Evolutionary conservation across 1,139 yeast species (phyloP).

Genomic region (Suhomyces panamericanus): DNA sequence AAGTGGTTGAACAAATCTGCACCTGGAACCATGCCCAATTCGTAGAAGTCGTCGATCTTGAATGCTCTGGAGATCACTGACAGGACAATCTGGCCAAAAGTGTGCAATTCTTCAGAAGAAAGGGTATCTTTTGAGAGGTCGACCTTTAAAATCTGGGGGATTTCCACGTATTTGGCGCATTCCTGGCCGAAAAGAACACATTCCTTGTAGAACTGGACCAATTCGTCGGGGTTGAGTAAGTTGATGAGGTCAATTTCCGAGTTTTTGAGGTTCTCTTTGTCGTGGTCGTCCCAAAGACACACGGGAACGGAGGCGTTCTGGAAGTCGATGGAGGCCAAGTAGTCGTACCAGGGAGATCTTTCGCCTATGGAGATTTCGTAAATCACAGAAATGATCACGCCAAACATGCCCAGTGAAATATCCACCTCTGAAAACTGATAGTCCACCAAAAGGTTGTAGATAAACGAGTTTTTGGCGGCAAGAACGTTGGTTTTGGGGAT

Average conservation of each 20-base stretch:
- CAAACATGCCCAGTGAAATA: constrained; percentile 52
- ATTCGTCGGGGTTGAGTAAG: constrained; percentile 59
- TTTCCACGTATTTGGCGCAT: constrained; percentile 26
- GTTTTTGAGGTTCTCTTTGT: constrained; percentile 52
- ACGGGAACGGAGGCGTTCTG: constrained; percentile 50
- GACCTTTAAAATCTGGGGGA: constrained; percentile 40
- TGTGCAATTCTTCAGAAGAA: constrained; percentile 24
- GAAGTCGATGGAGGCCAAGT: constrained; percentile 56
- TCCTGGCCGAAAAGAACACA: constrained; percentile 51
- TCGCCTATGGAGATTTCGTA: constrained; percentile 59
- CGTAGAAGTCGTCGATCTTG: constrained; percentile 73
- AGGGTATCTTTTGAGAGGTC: background rate
- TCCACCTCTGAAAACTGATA: constrained; percentile 30
- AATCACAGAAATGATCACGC: constrained; percentile 65
- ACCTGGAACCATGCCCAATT: constrained; percentile 80
- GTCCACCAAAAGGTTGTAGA: constrained; percentile 68
- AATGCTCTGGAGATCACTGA: constrained; percentile 78
- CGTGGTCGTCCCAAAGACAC: constrained; percentile 60
- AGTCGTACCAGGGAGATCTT: constrained; percentile 75
- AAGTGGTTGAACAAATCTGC: constrained; percentile 88
- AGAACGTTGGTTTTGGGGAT: constrained; percentile 56
- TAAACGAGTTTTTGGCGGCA: constrained; percentile 59
- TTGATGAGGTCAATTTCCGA: constrained; percentile 69
- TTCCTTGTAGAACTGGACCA: constrained; percentile 53
- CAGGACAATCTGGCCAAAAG: constrained; percentile 54